Evolutionary conservation across 2,329 filamentous ascomycete species (phyloP), one percentile per base, ranked within the genome.

Genomic region (Fusarium graminum): DNA sequence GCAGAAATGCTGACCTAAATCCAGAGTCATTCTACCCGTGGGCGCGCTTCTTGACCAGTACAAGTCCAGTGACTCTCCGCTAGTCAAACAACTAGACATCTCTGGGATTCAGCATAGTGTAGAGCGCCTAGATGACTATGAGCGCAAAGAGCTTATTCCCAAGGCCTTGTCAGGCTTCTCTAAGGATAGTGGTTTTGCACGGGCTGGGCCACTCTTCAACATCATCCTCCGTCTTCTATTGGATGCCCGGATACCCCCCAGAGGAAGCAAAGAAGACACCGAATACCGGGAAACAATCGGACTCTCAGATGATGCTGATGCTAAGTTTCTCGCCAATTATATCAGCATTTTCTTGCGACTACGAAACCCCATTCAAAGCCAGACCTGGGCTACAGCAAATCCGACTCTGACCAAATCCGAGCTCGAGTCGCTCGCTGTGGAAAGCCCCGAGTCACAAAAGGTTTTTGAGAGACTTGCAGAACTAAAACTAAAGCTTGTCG

Each of bases 41-140:
- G 86, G 88, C n/a, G 88, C 89, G 16, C 83, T 99, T 17, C 78
- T 98, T 53, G 90, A 93, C 70, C 95, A 98, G 76, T 97, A 97
- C 83, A 97, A 96, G 77, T 74, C 92, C 22, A 88, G 87, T 36
- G 83, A 88, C 38, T 90, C 89, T 13, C 82, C 89, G 1, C 83
- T 97, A 36, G 88, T 99, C 67, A 90, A 92, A 65, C 92, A 97
- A 75, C 91, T 97, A 70, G 94, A 98, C 78, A 81, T 98, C 39
- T 84, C 91, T 17, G 97, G 97, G 75, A 91, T 97, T 36, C 92
- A 96, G 73, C 92, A 97, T 74, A 95, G 94, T 40, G 73, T 87
- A 28, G 77, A 80, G 40, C 81, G 85, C 4, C 75, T 86, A 22
- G 77, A 81, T 30, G 76, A 80, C 13, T 73, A 83, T 52, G 90